Base-by-base conservation (phyloP, 2,329 filamentous ascomycete genomes). In the Fusarium sp. region DNA sequence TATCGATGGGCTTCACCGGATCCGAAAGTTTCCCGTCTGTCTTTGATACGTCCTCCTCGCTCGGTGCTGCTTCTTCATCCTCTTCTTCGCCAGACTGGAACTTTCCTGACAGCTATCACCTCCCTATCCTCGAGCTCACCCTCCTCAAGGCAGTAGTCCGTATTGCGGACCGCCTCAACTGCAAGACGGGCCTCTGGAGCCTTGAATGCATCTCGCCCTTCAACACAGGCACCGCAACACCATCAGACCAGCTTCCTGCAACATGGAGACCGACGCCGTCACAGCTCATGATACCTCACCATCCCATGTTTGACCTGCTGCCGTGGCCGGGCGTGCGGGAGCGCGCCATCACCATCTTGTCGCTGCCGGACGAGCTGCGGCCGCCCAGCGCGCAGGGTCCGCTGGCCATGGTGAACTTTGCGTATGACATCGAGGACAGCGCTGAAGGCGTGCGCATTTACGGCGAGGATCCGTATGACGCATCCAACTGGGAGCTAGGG, bases 311-410 rank as follows among this genome's bases (percentile, higher is more conserved):
- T 13, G 89, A 91, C 76, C 80, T 91, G 31, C 79, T 91, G 2
- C 89, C 89, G 1, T 91, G 89, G 90, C 88, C 89, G 2, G 81
- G 77, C 20, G 86, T 87, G 38, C 83, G 89, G 9, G 86, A 90
- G 70, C 86, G 86, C 66, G 79, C 89, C 40, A 88, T 91, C 71
- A 83, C 83, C 70, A 81, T 90, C 35, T 82, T 91, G 62, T 81
- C 81, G 18, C 80, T 91, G 33, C 88, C 88, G 0, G 83, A 85
- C 3, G 79, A 84, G 35, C 72, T 84, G 40, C 85, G 88, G 33
- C 89, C 89, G 14, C 80, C 85, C 2, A 79, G 81, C 10, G 88
- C 88, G 2, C 82, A 83, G 22, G 84, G 85, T 7, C 82, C 84
- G 16, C 80, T 88, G 71, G 88, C 84, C 6, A 79, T 90, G 25